These are phyloP conservation scores for Neurospora sp. DNA, from an alignment of 2,329 filamentous ascomycete species.

Conservation along the genomic window DNA sequence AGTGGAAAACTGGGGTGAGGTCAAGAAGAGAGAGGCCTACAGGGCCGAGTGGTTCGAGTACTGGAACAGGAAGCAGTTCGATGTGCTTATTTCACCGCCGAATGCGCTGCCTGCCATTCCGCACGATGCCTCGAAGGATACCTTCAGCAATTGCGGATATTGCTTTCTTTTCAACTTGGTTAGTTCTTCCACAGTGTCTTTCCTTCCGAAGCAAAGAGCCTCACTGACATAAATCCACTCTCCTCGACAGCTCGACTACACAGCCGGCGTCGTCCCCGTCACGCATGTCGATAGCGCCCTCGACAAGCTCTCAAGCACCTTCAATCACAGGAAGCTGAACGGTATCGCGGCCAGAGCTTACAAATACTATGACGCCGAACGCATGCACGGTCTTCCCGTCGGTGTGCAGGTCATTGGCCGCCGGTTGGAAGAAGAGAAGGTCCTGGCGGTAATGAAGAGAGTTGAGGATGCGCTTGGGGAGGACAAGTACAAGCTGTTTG, in stretches of 20 bases:
- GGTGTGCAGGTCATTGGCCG: conserved; percentile 76
- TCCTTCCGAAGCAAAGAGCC: neutral
- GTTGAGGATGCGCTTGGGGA: conserved; percentile 64
- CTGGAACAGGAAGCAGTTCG: conserved; percentile 66
- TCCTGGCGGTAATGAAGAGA: conserved; percentile 68
- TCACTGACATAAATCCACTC: neutral
- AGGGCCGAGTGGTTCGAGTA: conserved; percentile 72
- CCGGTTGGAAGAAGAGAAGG: conserved; percentile 78
- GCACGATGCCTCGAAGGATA: conserved; percentile 77
- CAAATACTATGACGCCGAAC: conserved; percentile 69
- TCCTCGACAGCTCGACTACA: conserved; percentile 63
- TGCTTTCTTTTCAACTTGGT: conserved; percentile 89
- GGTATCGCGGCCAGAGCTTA: conserved; percentile 76
- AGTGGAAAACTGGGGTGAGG: conserved; percentile 74
- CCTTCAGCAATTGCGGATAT: conserved; percentile 80
- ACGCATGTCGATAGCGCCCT: conserved; percentile 67
- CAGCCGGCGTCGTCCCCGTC: conserved; percentile 71
- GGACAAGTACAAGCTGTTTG: conserved; percentile 41
- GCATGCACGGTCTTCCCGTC: conserved; percentile 83
- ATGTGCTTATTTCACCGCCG: conserved; percentile 73
- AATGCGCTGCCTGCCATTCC: conserved; percentile 87
- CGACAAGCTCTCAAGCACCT: conserved; percentile 55
- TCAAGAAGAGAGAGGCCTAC: conserved; percentile 67
- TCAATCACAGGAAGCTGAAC: conserved; percentile 58
- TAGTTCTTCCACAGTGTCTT: conserved; percentile 23